A percentile compares a stretch with the other conserved stretches of the same genome.
Evolutionary conservation across 2,329 filamentous ascomycete species (phyloP).

Genomic region (Ceratocystis huliohia): DNA sequence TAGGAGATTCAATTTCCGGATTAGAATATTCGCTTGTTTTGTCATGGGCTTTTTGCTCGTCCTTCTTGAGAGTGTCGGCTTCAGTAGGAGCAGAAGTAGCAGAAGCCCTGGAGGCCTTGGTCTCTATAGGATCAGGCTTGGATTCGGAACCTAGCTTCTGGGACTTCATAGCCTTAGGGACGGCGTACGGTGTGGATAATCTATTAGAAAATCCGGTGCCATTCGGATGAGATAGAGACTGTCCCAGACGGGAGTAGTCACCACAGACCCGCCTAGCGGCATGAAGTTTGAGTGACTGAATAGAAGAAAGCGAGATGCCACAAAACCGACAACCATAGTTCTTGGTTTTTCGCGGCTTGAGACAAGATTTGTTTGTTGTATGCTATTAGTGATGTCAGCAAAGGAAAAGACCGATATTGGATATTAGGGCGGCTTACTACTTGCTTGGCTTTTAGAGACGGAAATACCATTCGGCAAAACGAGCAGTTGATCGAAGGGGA

Average conservation of each 20-base stretch:
- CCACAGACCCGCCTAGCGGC: conserved; percentile 36
- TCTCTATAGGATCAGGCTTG: background rate
- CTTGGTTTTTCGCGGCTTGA: conserved; percentile 14
- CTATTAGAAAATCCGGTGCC: background rate
- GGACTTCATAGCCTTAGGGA: background rate
- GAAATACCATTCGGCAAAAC: conserved; percentile 22
- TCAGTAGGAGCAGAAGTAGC: too few species aligned
- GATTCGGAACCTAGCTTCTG: too few species aligned
- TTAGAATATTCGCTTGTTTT: too few species aligned
- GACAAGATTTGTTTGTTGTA: conserved; percentile 29
- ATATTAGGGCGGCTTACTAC: conserved; percentile 18
- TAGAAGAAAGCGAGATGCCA: conserved; percentile 29
- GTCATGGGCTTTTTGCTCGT: too few species aligned
- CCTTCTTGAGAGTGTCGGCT: too few species aligned
- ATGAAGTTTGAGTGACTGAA: conserved; percentile 36
- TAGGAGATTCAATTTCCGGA: too few species aligned
- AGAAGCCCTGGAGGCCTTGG: background rate
- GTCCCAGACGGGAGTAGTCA: conserved; percentile 25
- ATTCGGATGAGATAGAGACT: conserved; percentile 3
- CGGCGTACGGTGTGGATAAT: background rate
- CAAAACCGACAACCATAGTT: conserved; percentile 34
- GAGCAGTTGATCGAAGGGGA: conserved; percentile 14
- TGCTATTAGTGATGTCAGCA: conserved; percentile 26
- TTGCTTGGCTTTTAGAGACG: conserved; percentile 1
- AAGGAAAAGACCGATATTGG: background rate